phyloP scores from a whole-genome alignment of 2,329 filamentous ascomycete genomes.

The Tympanopsis confertula region DNA sequence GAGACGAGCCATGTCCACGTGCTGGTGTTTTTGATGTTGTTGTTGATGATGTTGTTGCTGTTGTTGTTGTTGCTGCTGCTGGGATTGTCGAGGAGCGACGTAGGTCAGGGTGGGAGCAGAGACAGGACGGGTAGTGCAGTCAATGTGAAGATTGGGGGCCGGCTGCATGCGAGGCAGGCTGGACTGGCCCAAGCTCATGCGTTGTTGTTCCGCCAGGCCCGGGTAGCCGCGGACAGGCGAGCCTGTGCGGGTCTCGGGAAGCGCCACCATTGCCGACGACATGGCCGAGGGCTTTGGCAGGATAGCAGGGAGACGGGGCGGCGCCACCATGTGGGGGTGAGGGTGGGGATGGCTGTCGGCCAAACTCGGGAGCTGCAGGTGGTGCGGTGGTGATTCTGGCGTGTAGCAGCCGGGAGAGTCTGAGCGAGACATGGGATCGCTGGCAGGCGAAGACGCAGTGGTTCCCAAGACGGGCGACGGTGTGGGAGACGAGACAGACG shows the following conservation, averaged over 20 bases:
- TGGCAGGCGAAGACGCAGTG: conserved; percentile 36
- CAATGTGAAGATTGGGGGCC: not conserved
- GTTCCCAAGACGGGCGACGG: conserved; percentile 37
- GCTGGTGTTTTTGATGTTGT: conserved; percentile 11
- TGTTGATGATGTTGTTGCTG: conserved; percentile 23
- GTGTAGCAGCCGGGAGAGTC: conserved; percentile 35
- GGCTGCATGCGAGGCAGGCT: conserved; percentile 18
- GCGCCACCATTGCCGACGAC: conserved; percentile 22
- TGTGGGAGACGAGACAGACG: conserved; percentile 43
- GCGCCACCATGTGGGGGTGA: conserved; percentile 17
- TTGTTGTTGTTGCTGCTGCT: conserved; percentile 14
- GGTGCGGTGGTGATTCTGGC: conserved; percentile 28
- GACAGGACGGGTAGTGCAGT: not conserved
- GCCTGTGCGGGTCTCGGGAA: conserved; percentile 8
- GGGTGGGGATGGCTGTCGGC: conserved; percentile 25
- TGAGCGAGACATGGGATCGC: conserved; percentile 34
- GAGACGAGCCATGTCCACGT: conserved; percentile 54
- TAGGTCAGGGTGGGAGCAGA: conserved; percentile 7
- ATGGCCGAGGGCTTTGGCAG: conserved; percentile 52
- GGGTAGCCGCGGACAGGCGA: conserved; percentile 17
- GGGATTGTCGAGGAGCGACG: conserved; percentile 19
- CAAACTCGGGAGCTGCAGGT: conserved; percentile 42
- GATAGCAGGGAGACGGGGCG: conserved; percentile 45
- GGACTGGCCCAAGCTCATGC: conserved; percentile 18
- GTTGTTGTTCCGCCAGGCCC: conserved; percentile 23